Conservation (phyloP, 1,284 basidiomycete genomes). For the Cystobasidium slooffiae region DNA sequence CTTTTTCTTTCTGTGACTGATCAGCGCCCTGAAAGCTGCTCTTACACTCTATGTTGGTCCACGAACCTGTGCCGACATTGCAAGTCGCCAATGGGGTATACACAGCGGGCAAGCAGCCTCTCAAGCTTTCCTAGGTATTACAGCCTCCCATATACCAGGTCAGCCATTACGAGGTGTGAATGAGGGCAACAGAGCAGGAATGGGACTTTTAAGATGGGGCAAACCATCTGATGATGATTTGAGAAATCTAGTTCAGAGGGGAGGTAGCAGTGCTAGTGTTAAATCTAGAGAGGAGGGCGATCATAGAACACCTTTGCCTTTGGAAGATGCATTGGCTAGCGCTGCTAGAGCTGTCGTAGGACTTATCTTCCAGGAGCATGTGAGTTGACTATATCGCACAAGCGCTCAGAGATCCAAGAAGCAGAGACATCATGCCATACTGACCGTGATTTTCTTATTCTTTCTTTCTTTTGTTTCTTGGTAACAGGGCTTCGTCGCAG, state of each 20-base stretch:
- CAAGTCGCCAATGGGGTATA: constrained; percentile 59
- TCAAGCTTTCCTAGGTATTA: constrained; percentile 48
- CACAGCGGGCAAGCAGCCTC: constrained; percentile 50
- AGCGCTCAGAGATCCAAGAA: neutral
- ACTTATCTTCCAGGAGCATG: constrained; percentile 62
- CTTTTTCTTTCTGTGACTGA: neutral
- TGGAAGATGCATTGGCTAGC: constrained; percentile 57
- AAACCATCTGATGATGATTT: constrained; percentile 45
- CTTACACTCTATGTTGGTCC: constrained; percentile 90
- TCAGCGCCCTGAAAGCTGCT: constrained; percentile 71
- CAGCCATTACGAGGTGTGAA: constrained; percentile 42
- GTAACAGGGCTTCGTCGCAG: constrained; percentile 75
- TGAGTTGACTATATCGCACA: constrained; percentile 52
- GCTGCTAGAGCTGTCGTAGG: constrained; percentile 62
- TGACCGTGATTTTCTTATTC: neutral
- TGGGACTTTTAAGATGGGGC: constrained; percentile 57
- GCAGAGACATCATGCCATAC: neutral
- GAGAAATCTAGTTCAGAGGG: constrained; percentile 36
- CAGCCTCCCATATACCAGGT: constrained; percentile 43
- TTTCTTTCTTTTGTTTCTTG: constrained; percentile 51
- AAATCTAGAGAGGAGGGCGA: constrained; percentile 45
- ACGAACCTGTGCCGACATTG: constrained; percentile 77
- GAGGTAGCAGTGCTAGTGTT: neutral
- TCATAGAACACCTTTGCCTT: constrained; percentile 45
- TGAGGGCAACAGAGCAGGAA: constrained; percentile 48